These are phyloP conservation scores for Gloeopeniophorella convolvens DNA, from an alignment of 768 basidiomycete genomes.

Conservation along the genomic window DNA sequence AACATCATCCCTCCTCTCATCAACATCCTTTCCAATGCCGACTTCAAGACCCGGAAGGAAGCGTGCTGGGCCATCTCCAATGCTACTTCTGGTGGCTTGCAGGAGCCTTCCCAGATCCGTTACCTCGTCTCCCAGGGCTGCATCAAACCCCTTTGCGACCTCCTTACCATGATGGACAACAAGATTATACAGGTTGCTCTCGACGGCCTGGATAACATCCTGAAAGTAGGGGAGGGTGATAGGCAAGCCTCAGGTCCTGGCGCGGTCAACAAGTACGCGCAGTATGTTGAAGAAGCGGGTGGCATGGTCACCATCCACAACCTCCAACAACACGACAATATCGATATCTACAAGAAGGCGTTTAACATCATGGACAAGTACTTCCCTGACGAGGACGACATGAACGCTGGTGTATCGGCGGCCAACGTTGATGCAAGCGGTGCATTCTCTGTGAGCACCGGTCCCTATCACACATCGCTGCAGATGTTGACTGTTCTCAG, in stretches of 20 bases:
- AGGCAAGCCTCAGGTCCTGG: slow-evolving; percentile 77
- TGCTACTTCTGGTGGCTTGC: slow-evolving; percentile 94
- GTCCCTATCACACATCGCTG: too few relatives aligned
- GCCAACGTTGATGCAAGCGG: slow-evolving; percentile 69
- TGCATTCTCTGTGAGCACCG: slow-evolving; percentile 58
- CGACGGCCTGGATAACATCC: slow-evolving; percentile 95
- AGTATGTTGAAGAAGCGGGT: slow-evolving; percentile 95
- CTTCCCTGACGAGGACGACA: slow-evolving; percentile 96
- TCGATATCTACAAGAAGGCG: slow-evolving; percentile 99
- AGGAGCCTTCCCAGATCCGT: slow-evolving; percentile 94
- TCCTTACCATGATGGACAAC: slow-evolving; percentile 98
- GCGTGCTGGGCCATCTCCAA: slow-evolving; percentile 99
- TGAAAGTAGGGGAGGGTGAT: slow-evolving; percentile 96
- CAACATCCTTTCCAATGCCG: slow-evolving; percentile 95
- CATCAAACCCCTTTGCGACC: slow-evolving; percentile 96
- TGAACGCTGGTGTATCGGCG: slow-evolving; percentile 75
- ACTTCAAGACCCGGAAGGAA: slow-evolving; percentile 99
- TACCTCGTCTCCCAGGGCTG: slow-evolving; percentile 97
- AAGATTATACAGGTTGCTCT: slow-evolving; percentile 99
- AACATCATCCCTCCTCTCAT: slow-evolving; percentile 97
- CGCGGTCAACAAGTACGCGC: slow-evolving; percentile 86
- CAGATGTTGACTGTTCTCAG: slow-evolving; percentile 32
- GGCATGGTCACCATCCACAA: slow-evolving; percentile 99
- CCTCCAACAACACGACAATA: slow-evolving; percentile 97
- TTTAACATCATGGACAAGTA: slow-evolving; percentile 98